Base-by-base conservation (phyloP, 2,329 filamentous ascomycete species). In the Talaromyces islandicus region DNA sequence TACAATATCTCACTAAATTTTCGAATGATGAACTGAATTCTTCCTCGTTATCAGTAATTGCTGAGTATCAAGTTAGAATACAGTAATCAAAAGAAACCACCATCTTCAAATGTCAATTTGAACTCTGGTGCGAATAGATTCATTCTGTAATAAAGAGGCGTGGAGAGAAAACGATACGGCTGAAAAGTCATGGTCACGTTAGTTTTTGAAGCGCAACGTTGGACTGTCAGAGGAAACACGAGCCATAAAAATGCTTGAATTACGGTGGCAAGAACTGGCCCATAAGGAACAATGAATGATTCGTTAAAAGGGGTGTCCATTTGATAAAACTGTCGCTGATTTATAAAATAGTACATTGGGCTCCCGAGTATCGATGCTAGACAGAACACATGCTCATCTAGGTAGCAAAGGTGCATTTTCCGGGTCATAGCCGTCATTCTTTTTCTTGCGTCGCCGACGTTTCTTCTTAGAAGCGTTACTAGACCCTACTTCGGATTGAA, bases 371-470 rank as follows among this genome's bases (percentile, higher is more conserved):
- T 38, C 17, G 35, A 38, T 38, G 35, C 17, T n/a, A 38, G 5
- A n/a, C 17, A 5, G 6, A 38, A 7, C 14, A 38, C 6, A 7
- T 29, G 2, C 12, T 52, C 17, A 58, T 43, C 41, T 19, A 19
- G 58, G 57, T 48, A 69, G 58, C 21, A 70, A 64, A 41, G 68
- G 67, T 24, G 66, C 65, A 24, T 62, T 59, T 53, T 70, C 67
- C 14, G 38, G 24, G 21, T 54, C 48, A 4, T 54, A n/a, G 3
- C 59, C 57, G 24, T 60, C 58, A 25, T 57, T 46, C 30, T 63
- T 67, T 62, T 67, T 70, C 64, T 67, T 69, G 48, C 66, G 65
- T 32, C 65, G 64, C 11, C 70, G 68, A 35, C 68, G 67, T 24
- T 67, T 68, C 32, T 67, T 70, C 62, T 71, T 71, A 7, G 55